Evolutionary conservation across 2,329 filamentous ascomycete species (phyloP), one percentile per base, ranked within the genome.

Genomic region (Trichoderma simmonsii): DNA sequence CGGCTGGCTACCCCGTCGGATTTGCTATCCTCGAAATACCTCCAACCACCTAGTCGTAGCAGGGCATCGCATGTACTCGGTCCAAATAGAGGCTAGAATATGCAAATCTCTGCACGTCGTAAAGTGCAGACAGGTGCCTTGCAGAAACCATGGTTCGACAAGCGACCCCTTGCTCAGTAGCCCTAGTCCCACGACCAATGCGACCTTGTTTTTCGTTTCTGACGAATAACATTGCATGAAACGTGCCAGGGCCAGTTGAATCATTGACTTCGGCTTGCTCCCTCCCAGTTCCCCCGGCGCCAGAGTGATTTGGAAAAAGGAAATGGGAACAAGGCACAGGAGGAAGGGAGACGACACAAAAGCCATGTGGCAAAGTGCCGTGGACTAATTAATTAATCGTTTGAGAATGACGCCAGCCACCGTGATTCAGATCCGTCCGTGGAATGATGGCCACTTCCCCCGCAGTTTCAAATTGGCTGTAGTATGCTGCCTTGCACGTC

Each of bases 341-440:
- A 36, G 30, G 43, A 54, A 57, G n/a, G 36, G 34, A 39, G 48
- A 67, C 34, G 56, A 34, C 30, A 34, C 48, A 14, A 61, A 61
- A n/a, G 57, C 66, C 66, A 70, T 70, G 66, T 70, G 66, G 66
- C 39, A 60, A 69, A 70, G 32, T 62, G 66, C 57, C 66, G 66
- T 70, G 28, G 57, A 62, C 56, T 51, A 61, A 54, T 51, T 61
- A 51, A 51, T 70, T 6, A 62, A 61, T 70, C n/a, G 39, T 54
- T 62, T 61, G 66, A 48, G 57, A 61, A 70, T 70, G 66, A 70
- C 66, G 66, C 66, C 66, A 70, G 30, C 39, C 56, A 51, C 26
- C 12, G 66, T 61, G 39, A 61, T 62, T 61, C 66, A 70, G 66
- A 70, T 62, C 57, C 66, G 36, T 54, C 28, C 32, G 30, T 36